Percentiles rank a stretch among this genome's conserved stretches.
These are phyloP conservation scores for Hygrocybe punicea DNA, from an alignment of 768 basidiomycete species.

Conservation along the genomic window DNA sequence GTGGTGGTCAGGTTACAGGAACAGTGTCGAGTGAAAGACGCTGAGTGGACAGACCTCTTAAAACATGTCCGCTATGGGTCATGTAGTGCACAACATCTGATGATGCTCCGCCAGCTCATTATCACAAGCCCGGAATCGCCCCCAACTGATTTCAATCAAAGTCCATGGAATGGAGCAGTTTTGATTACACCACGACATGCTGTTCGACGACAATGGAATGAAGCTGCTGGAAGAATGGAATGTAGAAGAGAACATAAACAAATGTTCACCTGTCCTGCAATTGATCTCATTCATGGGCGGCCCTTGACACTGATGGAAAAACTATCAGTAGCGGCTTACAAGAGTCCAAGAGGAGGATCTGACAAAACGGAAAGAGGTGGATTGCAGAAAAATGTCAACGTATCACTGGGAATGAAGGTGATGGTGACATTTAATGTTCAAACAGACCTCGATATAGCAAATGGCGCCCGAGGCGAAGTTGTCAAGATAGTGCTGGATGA, in stretches of 20 bases:
- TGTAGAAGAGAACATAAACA: slow-evolving; percentile 8
- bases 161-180: no score
- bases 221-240: slow-evolving; percentile 19
- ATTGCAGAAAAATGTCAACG: slow-evolving; percentile 11
- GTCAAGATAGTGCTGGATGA: slow-evolving; percentile 32
- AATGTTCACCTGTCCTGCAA: slow-evolving; percentile 28
- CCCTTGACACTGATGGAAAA: slow-evolving; percentile 11
- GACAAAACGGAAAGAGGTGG: slow-evolving; percentile 12
- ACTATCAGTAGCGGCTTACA: background rate
- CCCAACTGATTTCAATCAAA: no score
- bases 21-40: slow-evolving; percentile 10
- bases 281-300: slow-evolving; percentile 23
- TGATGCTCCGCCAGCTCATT: background rate
- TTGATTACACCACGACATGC: slow-evolving; percentile 37
- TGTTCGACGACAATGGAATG: slow-evolving; percentile 38
- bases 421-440: slow-evolving; percentile 39
- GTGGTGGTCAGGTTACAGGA: slow-evolving; percentile 33
- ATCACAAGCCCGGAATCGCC: slow-evolving; percentile 21
- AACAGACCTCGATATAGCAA: slow-evolving; percentile 39
- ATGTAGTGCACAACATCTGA: background rate
- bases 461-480: slow-evolving; percentile 37
- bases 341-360: background rate
- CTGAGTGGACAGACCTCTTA: background rate
- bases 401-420: slow-evolving; percentile 36
- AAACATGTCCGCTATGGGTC: background rate